Evolutionary conservation across 2,329 filamentous ascomycete genomes (phyloP).

Genomic region (Madurella fahalii): DNA sequence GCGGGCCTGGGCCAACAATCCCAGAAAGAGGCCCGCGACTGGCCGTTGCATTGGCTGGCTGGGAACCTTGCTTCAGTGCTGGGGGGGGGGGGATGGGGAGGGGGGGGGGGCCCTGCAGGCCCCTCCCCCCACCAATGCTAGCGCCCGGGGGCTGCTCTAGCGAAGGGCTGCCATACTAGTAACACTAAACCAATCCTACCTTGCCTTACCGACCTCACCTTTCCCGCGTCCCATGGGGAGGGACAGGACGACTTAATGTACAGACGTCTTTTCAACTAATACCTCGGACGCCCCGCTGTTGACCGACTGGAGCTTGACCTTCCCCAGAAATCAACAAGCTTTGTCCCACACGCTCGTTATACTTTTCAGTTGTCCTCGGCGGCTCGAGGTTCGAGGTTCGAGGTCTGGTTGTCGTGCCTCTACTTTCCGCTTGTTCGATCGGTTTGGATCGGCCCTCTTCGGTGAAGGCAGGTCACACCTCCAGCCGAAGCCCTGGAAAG

Average conservation of each 20-base stretch:
- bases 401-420: not conserved
- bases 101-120: conserved; percentile 5
- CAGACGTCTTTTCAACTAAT: conserved; percentile 7
- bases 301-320: conserved; percentile 1
- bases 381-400: not conserved
- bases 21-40: not conserved
- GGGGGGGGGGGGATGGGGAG: no score
- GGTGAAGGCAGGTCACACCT: conserved; percentile 1
- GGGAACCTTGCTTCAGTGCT: no score
- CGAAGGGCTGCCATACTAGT: not conserved
- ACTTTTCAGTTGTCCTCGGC: not conserved
- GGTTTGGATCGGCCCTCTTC: conserved; percentile 14
- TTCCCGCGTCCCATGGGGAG: no score
- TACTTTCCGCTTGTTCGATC: conserved; percentile 1
- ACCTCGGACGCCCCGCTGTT: not conserved
- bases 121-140: not conserved
- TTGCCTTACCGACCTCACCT: conserved; percentile 9
- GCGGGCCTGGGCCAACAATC: conserved; percentile 7
- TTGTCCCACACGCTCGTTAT: conserved; percentile 20
- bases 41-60: conserved; percentile 5
- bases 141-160: conserved; percentile 8
- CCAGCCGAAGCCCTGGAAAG: not conserved
- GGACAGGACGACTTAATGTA: not conserved
- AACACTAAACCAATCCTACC: not conserved
- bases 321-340: not conserved